Evolutionary conservation across 441 rosid species (phyloP), one percentile per base, ranked within the genome.

Genomic region (Daphne laureola): DNA sequence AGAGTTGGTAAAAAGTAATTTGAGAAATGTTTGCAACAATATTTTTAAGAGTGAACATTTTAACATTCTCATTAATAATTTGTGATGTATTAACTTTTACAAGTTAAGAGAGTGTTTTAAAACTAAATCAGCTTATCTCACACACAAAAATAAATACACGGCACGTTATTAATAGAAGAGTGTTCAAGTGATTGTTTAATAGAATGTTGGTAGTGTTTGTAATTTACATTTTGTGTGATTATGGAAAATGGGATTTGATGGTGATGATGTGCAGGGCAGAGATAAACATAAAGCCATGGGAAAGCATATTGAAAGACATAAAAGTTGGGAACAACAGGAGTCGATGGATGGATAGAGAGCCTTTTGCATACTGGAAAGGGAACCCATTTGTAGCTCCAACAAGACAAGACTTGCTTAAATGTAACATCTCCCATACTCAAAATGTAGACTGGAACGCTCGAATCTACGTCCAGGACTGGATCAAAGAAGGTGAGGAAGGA

Each of bases 361-460:
- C 84, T 12, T 78, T 78, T 57, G 95, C 97, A 8, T 86, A 89
- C 44, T 89, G 95, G 96, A 89, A 77, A 53, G 96, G 96, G 1
- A 89, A 89, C 64, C 95, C 87, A 14, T 65, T 66, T 58, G 88
- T 82, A 12, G 75, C 77, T 47, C 62, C 72, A 3, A 67, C 68
- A 0, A 78, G 95, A 59, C 63, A 59, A 43, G 82, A 90, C 44
- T 93, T 86, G 23, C 83, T 86, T 41, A 74, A 70, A 14, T 90
- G 95, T 60, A 90, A 90, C 54, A 54, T 80, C 64, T 72, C 90
- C 0, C 57, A 66, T n/a, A n/a, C n/a, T 11, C 41, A 58, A 55
- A 76, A 75, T 0, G 91, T n/a, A n/a, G n/a, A 88, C 65, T 86
- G 97, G 93, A 81, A 80, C 67, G 80, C 90, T 62, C 82, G 87